Conservation (phyloP, 148 eudicot species). For the Fallopia convolvulus region DNA sequence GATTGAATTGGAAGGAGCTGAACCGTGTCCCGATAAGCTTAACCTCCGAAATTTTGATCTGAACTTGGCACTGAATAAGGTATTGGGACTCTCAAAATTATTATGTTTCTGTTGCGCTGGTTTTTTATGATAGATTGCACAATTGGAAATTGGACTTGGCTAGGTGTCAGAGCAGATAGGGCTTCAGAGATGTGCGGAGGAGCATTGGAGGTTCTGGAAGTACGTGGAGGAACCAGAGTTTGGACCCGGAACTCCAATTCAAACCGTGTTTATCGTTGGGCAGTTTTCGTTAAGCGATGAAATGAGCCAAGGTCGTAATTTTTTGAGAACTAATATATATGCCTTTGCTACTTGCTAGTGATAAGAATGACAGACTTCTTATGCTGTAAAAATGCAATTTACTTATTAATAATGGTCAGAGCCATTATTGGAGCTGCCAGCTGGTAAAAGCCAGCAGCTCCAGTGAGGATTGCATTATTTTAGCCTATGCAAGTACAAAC, state of each 20-base stretch:
- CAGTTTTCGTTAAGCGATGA: constrained; percentile 19
- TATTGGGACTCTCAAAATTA: constrained; percentile 9
- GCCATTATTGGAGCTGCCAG: too few species aligned
- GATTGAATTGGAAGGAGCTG: constrained; percentile 34
- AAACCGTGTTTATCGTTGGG: constrained; percentile 55
- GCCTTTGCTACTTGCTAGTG: not conserved
- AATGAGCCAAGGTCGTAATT: constrained; percentile 41
- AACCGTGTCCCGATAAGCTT: constrained; percentile 26
- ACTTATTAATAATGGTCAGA: not conserved
- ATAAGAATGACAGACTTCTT: not conserved
- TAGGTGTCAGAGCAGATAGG: constrained; percentile 63
- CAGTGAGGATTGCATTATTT: too few species aligned
- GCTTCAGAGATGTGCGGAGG: constrained; percentile 26
- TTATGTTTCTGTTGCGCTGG: not conserved
- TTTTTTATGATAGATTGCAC: not conserved
- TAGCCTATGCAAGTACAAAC: too few species aligned
- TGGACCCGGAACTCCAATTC: constrained; percentile 62
- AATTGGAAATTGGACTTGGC: constrained; percentile 11
- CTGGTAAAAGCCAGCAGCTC: too few species aligned
- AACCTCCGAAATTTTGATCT: constrained; percentile 48
- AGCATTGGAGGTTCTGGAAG: constrained; percentile 59
- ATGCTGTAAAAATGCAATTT: not conserved
- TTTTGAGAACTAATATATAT: not conserved
- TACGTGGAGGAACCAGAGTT: constrained; percentile 69
- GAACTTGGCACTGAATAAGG: constrained; percentile 46